A percentile compares a stretch with the other conserved stretches of the same genome.
phyloP scores from a whole-genome alignment of 139 green algal genomes.

The Desmodesmus armatus region DNA sequence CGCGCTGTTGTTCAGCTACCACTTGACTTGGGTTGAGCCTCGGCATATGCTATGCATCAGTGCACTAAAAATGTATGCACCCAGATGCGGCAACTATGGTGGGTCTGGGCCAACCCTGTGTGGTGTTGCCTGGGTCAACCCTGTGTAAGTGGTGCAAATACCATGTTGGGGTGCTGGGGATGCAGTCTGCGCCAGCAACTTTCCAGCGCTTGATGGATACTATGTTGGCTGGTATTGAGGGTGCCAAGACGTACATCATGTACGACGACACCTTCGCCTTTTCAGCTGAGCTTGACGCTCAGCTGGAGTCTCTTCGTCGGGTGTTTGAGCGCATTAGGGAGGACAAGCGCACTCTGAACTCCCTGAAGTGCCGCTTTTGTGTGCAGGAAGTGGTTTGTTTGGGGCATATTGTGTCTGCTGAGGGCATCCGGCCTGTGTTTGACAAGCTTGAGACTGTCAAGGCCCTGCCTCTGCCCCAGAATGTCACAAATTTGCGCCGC shows the following conservation, averaged over 20 bases:
- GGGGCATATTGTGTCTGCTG: conserved; percentile 37
- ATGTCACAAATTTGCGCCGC: conserved; percentile 5
- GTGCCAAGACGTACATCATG: conserved; percentile 37
- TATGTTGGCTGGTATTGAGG: conserved; percentile 4
- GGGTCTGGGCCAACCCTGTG: too few species aligned
- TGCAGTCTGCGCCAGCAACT: conserved; percentile 20
- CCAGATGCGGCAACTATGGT: too few species aligned
- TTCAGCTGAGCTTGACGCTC: conserved; percentile 13
- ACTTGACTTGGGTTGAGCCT: too few species aligned
- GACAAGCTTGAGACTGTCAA: conserved; percentile 43
- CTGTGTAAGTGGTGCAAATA: too few species aligned
- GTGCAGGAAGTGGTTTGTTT: conserved; percentile 23
- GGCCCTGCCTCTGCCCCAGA: conserved; percentile 30
- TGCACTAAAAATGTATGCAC: too few species aligned
- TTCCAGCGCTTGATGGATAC: conserved; percentile 51
- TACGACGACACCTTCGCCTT: conserved; percentile 47
- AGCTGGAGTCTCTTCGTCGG: not conserved
- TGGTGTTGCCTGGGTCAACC: too few species aligned
- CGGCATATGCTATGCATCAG: too few species aligned
- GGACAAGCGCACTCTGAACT: conserved; percentile 37
- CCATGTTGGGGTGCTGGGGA: too few species aligned
- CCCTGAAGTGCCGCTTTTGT: conserved; percentile 43
- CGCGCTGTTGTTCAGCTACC: too few species aligned
- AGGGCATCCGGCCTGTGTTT: conserved; percentile 39
- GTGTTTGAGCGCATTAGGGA: conserved; percentile 4